Base-by-base conservation (phyloP, 176 grass and related monocot species). In the Oryza officinalis region DNA sequence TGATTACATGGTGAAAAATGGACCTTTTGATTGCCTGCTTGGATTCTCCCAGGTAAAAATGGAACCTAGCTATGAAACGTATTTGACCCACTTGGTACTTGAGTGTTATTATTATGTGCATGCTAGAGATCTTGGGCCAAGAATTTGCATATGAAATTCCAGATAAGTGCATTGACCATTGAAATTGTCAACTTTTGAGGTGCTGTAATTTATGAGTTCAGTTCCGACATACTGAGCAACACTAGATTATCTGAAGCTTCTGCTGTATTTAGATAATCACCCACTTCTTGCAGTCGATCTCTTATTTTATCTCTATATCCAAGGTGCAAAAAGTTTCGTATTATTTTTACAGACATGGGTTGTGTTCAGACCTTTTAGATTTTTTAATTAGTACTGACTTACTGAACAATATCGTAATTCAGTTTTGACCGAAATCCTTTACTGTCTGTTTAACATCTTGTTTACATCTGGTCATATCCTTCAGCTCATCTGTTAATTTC, bases 41-140 rank as follows among this genome's bases (percentile, higher is more conserved):
- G 95, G 95, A 35, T 98, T 98, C 90, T 95, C 92, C 38, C 95
- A 98, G 95, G 95, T 97, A 86, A 75, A 52, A 41, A 17, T 32
- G 32, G 23, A 59, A 66, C 65, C 30, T 25, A 61, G 8, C 22
- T 23, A 18, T 23, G 31, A 72, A 17, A 23, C 45, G 65, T 10
- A 33, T 61, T 45, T 30, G 31, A 2, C 44, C 13, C 23, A 68
- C 12, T 15, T 43, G 27, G 57, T 5, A 65, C 4, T 45, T 45
- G 3, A 27, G 26, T 60, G 54, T 27, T 15, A 20, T 35, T 41
- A 8, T 63, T 78, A 78, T 85, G 25, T 71, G 26, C 12, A 46
- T 47, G 27, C n/a, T 70, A 70, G 18, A 69, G 27, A 43, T 77
- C 54, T 67, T 11, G 47, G 26, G 20, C 37, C 4, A 63, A 63